These are phyloP conservation scores for Articulospora tetracladia DNA, from an alignment of 495 filamentous ascomycete genomes.

Conservation along the genomic window DNA sequence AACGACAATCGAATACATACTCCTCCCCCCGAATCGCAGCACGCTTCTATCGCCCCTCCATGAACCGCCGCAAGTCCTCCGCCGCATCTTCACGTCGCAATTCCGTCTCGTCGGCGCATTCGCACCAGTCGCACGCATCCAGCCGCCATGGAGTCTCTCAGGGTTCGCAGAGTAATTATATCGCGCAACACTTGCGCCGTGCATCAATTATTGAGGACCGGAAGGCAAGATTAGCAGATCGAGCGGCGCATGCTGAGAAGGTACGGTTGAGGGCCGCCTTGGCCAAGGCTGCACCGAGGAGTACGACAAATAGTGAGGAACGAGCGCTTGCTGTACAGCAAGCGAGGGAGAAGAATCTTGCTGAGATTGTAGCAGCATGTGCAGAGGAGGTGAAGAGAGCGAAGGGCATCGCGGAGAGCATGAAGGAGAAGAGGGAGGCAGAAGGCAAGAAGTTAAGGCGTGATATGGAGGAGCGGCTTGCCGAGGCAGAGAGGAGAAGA, in stretches of 20 bases:
- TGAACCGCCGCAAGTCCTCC: slow-evolving; percentile 73
- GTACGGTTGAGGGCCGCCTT: slow-evolving; percentile 88
- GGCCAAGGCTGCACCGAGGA: slow-evolving; percentile 68
- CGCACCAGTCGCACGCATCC: slow-evolving; percentile 52
- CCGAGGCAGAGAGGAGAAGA: slow-evolving; percentile 78
- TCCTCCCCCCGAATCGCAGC: slow-evolving; percentile 83
- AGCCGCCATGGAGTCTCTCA: slow-evolving; percentile 63
- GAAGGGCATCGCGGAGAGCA: slow-evolving; percentile 88
- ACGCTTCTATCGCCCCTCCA: slow-evolving; percentile 72
- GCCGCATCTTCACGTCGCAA: slow-evolving; percentile 84
- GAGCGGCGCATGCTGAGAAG: slow-evolving; percentile 93
- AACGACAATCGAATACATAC: slow-evolving; percentile 36
- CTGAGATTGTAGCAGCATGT: slow-evolving; percentile 89
- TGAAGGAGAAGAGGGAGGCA: slow-evolving; percentile 84
- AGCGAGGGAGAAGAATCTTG: slow-evolving; percentile 84
- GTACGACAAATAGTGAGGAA: slow-evolving; percentile 65
- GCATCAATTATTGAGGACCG: slow-evolving; percentile 89
- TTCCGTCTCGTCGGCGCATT: slow-evolving; percentile 84
- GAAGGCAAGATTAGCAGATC: slow-evolving; percentile 88
- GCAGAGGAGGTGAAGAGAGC: slow-evolving; percentile 93
- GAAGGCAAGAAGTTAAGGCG: slow-evolving; percentile 68
- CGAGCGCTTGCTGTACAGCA: slow-evolving; percentile 85
- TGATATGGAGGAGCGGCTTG: slow-evolving; percentile 86
- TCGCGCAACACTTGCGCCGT: slow-evolving; percentile 87
- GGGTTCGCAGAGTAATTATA: slow-evolving; percentile 70